A percentile compares a stretch with the other conserved stretches of the same genome.
phyloP scores from a whole-genome alignment of 495 filamentous ascomycete genomes.

The Mycothermus thermophilus region DNA sequence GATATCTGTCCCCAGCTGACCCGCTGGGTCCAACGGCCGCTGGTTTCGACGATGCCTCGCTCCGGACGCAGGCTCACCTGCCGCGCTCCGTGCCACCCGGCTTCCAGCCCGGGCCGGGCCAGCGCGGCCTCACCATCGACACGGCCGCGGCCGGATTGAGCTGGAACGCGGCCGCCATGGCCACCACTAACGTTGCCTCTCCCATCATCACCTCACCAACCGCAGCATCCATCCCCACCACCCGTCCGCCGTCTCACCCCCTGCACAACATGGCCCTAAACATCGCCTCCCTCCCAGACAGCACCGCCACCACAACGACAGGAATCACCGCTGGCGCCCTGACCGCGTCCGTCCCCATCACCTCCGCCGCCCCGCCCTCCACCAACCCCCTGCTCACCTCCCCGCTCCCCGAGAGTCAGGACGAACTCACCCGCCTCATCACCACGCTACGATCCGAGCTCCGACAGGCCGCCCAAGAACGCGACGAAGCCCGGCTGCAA shows the following conservation, averaged over 20 bases:
- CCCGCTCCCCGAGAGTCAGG: not conserved
- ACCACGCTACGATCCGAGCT: constrained; percentile 3
- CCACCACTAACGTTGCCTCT: not conserved
- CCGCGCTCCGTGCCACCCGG: constrained; percentile 2
- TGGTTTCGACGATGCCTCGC: not conserved
- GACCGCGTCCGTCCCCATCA: not conserved
- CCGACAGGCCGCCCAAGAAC: constrained; percentile 5
- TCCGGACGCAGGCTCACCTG: not conserved
- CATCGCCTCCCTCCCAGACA: not conserved
- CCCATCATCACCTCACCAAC: not conserved
- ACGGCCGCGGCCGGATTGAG: too few relatives aligned
- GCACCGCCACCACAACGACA: constrained; percentile 1
- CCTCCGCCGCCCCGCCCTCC: not conserved
- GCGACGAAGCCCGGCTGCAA: constrained; percentile 12
- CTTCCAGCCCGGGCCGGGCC: not conserved
- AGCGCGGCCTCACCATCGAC: not conserved
- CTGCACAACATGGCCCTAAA: constrained; percentile 1
- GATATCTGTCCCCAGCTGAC: not conserved
- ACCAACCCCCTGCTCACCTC: not conserved
- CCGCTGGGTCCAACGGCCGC: not conserved
- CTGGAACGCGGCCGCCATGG: too few relatives aligned
- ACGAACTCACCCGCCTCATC: not conserved
- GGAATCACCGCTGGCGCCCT: not conserved
- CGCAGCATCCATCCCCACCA: not conserved
- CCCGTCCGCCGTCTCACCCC: not conserved